phyloP scores from a whole-genome alignment of 495 filamentous ascomycete genomes.

The Ascobolus immersus region DNA sequence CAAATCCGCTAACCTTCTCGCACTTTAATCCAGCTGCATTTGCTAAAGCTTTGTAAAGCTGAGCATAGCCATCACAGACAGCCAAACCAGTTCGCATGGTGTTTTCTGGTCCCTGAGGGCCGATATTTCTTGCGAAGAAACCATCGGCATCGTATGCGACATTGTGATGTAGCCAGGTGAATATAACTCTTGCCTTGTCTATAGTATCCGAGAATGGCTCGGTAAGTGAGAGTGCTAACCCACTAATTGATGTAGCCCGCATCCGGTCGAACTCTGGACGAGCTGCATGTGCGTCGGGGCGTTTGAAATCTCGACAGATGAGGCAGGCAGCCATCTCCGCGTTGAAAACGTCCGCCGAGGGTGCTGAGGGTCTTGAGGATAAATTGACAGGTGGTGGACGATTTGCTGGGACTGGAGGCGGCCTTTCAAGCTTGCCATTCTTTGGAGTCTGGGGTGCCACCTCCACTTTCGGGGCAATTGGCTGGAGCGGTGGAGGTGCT shows the following conservation, averaged over 20 bases:
- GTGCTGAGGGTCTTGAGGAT: conserved; percentile 10
- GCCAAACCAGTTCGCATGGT: conserved; percentile 50
- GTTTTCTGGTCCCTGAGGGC: conserved; percentile 37
- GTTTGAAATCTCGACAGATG: conserved; percentile 66
- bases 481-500: not conserved
- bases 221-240: conserved; percentile 54
- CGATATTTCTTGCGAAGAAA: conserved; percentile 46
- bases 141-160: conserved; percentile 53
- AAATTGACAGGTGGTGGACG: conserved; percentile 11
- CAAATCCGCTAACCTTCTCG: conserved; percentile 38
- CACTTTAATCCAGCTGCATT: conserved; percentile 45
- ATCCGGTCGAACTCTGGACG: conserved; percentile 17
- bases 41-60: conserved; percentile 52
- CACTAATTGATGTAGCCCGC: conserved; percentile 19
- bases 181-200: conserved; percentile 76
- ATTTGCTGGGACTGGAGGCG: conserved; percentile 19
- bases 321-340: conserved; percentile 30
- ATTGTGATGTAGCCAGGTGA: conserved; percentile 90
- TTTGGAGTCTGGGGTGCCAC: no score
- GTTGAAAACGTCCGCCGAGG: conserved; percentile 1
- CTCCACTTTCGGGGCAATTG: not conserved
- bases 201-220: conserved; percentile 42
- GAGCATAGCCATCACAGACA: conserved; percentile 79
- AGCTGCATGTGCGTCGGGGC: conserved; percentile 49
- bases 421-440: no score